These are phyloP conservation scores for Rhipidocladum racemiflorum DNA, from an alignment of 176 grass and related monocot genomes.

Conservation along the genomic window DNA sequence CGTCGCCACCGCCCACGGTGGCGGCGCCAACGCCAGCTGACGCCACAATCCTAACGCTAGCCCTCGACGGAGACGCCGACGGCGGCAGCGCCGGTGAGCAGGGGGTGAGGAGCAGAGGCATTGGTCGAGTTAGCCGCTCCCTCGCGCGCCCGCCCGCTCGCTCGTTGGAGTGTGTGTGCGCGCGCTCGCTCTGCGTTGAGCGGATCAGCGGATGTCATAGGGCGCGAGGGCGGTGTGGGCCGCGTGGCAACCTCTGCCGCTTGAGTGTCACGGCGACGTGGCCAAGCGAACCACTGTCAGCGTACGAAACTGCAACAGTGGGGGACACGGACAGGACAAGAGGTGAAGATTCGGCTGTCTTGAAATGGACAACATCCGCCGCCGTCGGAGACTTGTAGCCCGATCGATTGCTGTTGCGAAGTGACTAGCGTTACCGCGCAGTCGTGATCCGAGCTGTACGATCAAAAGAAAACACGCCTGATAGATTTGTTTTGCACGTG, in stretches of 20 bases:
- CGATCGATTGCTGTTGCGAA: too few species aligned
- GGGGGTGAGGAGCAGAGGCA: conserved; percentile 40
- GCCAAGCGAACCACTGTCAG: too few species aligned
- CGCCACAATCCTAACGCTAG: conserved; percentile 26
- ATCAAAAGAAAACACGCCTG: too few species aligned
- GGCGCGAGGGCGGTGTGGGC: conserved; percentile 8
- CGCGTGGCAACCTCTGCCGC: conserved; percentile 15
- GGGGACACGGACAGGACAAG: too few species aligned
- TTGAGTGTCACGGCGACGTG: neutral
- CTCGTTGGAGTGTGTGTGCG: neutral
- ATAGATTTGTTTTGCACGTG: too few species aligned
- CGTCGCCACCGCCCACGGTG: neutral
- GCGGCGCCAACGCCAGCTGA: conserved; percentile 15
- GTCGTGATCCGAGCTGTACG: too few species aligned
- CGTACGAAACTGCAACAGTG: too few species aligned
- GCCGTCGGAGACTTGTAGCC: too few species aligned
- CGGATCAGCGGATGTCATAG: conserved; percentile 27
- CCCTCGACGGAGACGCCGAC: neutral
- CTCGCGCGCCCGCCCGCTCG: neutral
- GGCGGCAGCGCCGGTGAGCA: neutral
- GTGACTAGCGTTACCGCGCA: too few species aligned
- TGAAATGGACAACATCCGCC: too few species aligned
- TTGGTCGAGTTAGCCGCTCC: conserved; percentile 4
- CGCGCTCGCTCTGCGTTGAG: neutral
- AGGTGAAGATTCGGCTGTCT: too few species aligned